phyloP scores from a whole-genome alignment of 179 eudicot species.

The Drosera spatulata region DNA sequence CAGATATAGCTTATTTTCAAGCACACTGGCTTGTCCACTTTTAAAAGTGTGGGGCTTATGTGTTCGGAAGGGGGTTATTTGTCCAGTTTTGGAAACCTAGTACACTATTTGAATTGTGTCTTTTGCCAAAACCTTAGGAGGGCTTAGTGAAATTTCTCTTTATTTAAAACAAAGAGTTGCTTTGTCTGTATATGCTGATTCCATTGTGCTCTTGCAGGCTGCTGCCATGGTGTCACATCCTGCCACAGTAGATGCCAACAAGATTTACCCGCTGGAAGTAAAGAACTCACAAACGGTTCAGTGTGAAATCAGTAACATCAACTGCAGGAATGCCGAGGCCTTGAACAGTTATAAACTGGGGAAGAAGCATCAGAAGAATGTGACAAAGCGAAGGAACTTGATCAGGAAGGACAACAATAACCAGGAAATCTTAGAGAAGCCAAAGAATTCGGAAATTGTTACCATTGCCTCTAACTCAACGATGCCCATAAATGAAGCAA shows the following conservation, averaged over 20 bases:
- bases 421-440: constrained; percentile 7
- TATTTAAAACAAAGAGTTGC: neutral
- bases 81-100: no score
- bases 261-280: constrained; percentile 6
- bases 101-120: no score
- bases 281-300: constrained; percentile 6
- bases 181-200: neutral
- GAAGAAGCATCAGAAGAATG: constrained; percentile 25
- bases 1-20: no score
- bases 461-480: neutral
- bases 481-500: neutral
- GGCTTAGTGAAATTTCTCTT: neutral
- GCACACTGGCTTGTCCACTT: no score
- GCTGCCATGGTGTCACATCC: neutral
- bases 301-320: constrained; percentile 26
- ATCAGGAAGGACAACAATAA: no score
- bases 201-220: neutral
- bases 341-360: constrained; percentile 11
- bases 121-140: no score
- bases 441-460: constrained; percentile 1
- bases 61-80: no score
- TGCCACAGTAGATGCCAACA: constrained; percentile 1
- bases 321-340: constrained; percentile 18
- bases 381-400: no score
- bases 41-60: no score